Base-by-base conservation (phyloP, 1,284 basidiomycete species). In the Vanrija sp. region DNA sequence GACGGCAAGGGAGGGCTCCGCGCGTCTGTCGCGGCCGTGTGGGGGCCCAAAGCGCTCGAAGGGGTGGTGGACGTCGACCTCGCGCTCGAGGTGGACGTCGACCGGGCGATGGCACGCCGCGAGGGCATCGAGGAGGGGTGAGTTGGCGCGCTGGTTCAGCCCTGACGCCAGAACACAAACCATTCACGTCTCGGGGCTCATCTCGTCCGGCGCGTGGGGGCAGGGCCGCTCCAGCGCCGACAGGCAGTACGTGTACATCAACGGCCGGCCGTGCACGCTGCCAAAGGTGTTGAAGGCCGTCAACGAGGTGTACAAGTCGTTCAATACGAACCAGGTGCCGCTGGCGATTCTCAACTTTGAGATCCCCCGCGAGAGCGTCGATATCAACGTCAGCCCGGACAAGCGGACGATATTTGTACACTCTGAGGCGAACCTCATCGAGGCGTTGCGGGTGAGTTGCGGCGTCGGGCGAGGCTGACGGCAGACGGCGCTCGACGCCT, bases 381-480 rank as follows among this genome's bases (percentile, higher is more conserved):
- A 99, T 68, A 85, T 98, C 69, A 99, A 98, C 65, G 89, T 98
- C 57, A 92, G 86, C 62, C 95, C 96, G 0, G 96, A 98, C 76
- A 99, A 98, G 71, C 83, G 96, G 6, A 96, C 91, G 0, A 88
- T 99, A 36, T 86, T 97, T 51, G 72, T 98, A 10, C 93, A 98
- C 67, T 86, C 86, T 69, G 96, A 99, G 71, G 80, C 80, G 5
- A 87, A 87, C 55, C 75, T 99, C 6, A 80, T 98, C 2, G 79
- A 85, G 20, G 83, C 85, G 0, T 78, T 98, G 36, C 90, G 87
- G 78, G 90, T 90, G 55, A 36, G 77, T 20, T 38, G 3, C 15
- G 44, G 5, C 14, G 48, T 22, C 24, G 8, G 44, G 15, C 9
- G 20, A 14, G 4, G 4, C 18, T 48, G 19, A 48, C 27, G 1